Conservation (phyloP, 148 eudicot species). For the Nepenthes gracilis region DNA sequence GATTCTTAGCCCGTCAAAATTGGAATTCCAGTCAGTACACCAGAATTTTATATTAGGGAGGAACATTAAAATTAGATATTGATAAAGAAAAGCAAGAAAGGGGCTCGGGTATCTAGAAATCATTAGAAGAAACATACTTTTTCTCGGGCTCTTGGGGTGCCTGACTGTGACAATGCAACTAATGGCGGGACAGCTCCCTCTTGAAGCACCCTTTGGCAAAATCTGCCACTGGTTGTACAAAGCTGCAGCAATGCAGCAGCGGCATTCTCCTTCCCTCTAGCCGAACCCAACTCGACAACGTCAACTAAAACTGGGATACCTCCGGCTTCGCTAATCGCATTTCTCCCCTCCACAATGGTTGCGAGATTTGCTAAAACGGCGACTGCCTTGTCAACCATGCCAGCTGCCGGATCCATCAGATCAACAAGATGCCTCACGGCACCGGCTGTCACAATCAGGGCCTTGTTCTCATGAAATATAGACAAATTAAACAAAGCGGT, state of each 20-base stretch:
- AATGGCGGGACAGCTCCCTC: slow-evolving; percentile 89
- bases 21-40: too few relatives aligned
- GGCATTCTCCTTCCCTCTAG: slow-evolving; percentile 88
- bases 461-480: slow-evolving; percentile 53
- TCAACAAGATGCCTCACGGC: slow-evolving; percentile 67
- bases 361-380: slow-evolving; percentile 86
- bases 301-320: slow-evolving; percentile 79
- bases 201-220: slow-evolving; percentile 52
- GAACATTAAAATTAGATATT: neutral
- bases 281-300: slow-evolving; percentile 80
- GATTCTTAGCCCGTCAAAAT: too few relatives aligned
- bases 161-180: slow-evolving; percentile 65
- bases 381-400: slow-evolving; percentile 83
- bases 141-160: slow-evolving; percentile 76
- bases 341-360: slow-evolving; percentile 57
- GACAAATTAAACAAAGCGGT: slow-evolving; percentile 81
- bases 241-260: slow-evolving; percentile 79
- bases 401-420: slow-evolving; percentile 77
- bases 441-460: slow-evolving; percentile 60
- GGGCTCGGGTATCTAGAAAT: neutral
- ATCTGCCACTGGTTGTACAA: slow-evolving; percentile 50
- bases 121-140: slow-evolving; percentile 29
- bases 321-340: slow-evolving; percentile 54
- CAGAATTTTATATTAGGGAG: neutral
- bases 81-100: neutral